phyloP scores from a whole-genome alignment of 441 rosid genomes.

The Populus tomentosa region DNA sequence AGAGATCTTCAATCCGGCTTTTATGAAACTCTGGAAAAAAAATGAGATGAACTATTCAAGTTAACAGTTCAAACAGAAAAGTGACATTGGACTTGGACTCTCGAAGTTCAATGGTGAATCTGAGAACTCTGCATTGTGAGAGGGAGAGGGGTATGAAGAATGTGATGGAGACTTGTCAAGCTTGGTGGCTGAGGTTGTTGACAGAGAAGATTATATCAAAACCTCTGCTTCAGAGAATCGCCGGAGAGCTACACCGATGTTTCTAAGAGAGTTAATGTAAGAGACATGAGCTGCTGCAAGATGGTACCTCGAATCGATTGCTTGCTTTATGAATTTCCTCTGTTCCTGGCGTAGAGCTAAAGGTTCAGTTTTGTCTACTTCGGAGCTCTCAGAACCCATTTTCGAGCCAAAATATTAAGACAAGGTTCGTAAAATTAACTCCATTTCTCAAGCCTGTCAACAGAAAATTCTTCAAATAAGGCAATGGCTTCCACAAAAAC shows the following conservation, averaged over 20 bases:
- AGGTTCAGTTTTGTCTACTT: constrained; percentile 54
- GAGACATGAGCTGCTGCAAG: no score
- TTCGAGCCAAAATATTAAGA: constrained; percentile 17
- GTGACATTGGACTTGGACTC: constrained; percentile 35
- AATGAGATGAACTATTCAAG: no score
- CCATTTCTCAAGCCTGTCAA: constrained; percentile 4
- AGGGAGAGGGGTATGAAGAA: constrained; percentile 66
- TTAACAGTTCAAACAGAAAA: no score
- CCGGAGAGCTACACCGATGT: no score
- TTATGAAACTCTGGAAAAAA: no score
- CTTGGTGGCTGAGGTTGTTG: constrained; percentile 56
- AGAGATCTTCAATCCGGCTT: no score
- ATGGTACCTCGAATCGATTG: no score
- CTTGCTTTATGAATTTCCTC: constrained; percentile 10
- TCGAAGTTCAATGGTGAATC: constrained; percentile 59
- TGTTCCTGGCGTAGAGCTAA: constrained; percentile 62
- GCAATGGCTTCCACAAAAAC: no score
- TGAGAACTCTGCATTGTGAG: constrained; percentile 40
- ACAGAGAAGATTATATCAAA: constrained; percentile 52
- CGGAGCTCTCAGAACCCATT: constrained; percentile 78
- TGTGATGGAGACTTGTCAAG: constrained; percentile 74
- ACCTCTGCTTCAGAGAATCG: constrained; percentile 23
- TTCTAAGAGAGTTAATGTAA: no score
- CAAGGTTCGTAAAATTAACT: constrained; percentile 26
- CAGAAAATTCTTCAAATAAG: no score